phyloP scores from a whole-genome alignment of 2,329 filamentous ascomycete species.

The Phaeoacremonium minimum region DNA sequence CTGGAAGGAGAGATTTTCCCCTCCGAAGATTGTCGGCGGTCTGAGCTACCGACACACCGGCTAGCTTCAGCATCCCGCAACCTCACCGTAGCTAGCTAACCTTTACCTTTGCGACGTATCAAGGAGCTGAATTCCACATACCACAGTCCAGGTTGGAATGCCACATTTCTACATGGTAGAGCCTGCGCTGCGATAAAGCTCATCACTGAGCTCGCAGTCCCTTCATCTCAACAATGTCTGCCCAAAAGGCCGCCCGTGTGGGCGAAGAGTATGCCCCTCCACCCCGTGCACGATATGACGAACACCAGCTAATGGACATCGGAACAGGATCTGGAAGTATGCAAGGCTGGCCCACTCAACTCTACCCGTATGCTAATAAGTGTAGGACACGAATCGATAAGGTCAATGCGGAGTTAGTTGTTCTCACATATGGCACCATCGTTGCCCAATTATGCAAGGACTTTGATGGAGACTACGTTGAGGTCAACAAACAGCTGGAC shows the following conservation, averaged over 20 bases:
- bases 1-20: no score
- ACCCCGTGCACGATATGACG: constrained; percentile 7
- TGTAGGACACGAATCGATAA: constrained; percentile 89
- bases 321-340: constrained; percentile 84
- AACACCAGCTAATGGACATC: constrained; percentile 18
- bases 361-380: constrained; percentile 12
- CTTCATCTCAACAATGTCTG: constrained; percentile 40
- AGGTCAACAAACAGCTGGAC: constrained; percentile 96
- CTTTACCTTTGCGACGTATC: no score
- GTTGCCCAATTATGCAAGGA: constrained; percentile 96
- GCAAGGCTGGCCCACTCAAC: constrained; percentile 21
- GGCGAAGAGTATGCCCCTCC: constrained; percentile 49
- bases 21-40: no score
- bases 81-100: no score
- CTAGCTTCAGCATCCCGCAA: no score
- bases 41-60: no score
- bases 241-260: constrained; percentile 56
- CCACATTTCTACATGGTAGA: constrained; percentile 10
- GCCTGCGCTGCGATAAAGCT: constrained; percentile 10
- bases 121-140: no score
- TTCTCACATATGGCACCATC: constrained; percentile 95
- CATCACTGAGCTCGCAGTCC: constrained; percentile 8
- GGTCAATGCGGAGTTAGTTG: constrained; percentile 96
- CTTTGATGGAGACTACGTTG: constrained; percentile 87
- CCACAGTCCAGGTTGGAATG: no score